Evolutionary conservation across 202 grass and related monocot species (phyloP), one percentile per base, ranked within the genome.

Genomic region (Musa balbisiana): DNA sequence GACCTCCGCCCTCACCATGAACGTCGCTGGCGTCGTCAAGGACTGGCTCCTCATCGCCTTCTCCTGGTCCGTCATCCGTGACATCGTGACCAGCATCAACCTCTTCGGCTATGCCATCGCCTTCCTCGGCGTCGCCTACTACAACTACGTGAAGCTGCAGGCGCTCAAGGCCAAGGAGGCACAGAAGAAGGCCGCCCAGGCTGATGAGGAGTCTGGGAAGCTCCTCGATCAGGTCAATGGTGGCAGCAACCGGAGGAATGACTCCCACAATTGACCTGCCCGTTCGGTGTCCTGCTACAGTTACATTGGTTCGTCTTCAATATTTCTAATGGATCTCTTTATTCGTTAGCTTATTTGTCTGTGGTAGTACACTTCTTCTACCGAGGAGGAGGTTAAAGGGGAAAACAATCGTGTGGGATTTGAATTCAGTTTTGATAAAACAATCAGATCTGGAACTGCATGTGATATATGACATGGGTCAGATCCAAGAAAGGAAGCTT

Each of bases 11-110:
- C 78, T 96, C 27, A 96, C 93, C 58, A 92, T 96, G 93, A 96
- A 96, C 72, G 90, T 96, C 0, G 90, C 90, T 0, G 93, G 93
- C 16, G 93, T 96, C 0, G 90, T 96, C 52, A 96, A 96, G 85
- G 93, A 96, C 52, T 96, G 93, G 93, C 87, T 96, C 3, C 65
- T 96, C 55, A 96, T 96, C 67, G 90, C 93, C 60, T 97, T 97
- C 82, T 97, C 93, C 2, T 97, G 93, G 93, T 97, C 93, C 1
- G 93, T 97, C 50, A 97, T 97, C 80, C 84, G 90, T 56, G 93
- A 97, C 64, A 92, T 88, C 0, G 90, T 97, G 67, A 97, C 93
- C 11, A 85, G 90, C 2, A 69, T 97, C 75, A 97, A 97, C 83
- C 84, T 97, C 9, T 91, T 97, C 13, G 93, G 90, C 8, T 97